Evolutionary conservation across 2,329 filamentous ascomycete species (phyloP), one percentile per base, ranked within the genome.

Genomic region (Epichloe sylvatica): DNA sequence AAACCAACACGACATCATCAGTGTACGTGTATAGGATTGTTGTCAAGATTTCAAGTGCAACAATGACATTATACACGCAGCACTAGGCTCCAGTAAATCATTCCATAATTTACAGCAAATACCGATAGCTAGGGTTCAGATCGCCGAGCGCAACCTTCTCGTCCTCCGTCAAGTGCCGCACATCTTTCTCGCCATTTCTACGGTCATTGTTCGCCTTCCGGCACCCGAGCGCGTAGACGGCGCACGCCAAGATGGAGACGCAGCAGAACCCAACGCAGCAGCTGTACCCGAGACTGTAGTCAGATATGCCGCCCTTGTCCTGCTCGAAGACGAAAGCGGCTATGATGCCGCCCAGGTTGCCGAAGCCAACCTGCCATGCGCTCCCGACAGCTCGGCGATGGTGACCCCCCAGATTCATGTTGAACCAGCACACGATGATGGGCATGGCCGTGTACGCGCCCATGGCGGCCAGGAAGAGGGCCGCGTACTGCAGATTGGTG

Each of bases 361-460:
- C 85, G 55, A 89, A 87, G 0, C 82, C 83, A 41, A 90, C 73
- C 63, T 89, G 84, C 82, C 83, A 89, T 1, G 83, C 85, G 8
- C 78, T 78, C 12, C 84, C 84, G 15, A 89, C 77, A 8, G 80
- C 74, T 41, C 84, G 74, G 3, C 84, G 75, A 51, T 81, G 81
- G 61, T 89, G 85, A 0, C 84, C 84, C 79, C 79, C 79, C 1
- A 88, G 69, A 57, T 89, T 90, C 78, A 88, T 87, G 57, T 83
- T 83, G 64, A 84, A 89, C 84, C 85, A 90, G 63, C 84, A 89
- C 7, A 89, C 77, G 41, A 89, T 79, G 33, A 95, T 81, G 0
- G 91, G 89, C 84, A 95, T 90, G n/a, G 89, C 86, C 1, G 80
- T 81, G 67, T 94, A 96, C 0, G 78, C 76, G 46, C 87, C 87